phyloP scores from a whole-genome alignment of 2,329 filamentous ascomycete genomes.

The Aspergillus jensenii region DNA sequence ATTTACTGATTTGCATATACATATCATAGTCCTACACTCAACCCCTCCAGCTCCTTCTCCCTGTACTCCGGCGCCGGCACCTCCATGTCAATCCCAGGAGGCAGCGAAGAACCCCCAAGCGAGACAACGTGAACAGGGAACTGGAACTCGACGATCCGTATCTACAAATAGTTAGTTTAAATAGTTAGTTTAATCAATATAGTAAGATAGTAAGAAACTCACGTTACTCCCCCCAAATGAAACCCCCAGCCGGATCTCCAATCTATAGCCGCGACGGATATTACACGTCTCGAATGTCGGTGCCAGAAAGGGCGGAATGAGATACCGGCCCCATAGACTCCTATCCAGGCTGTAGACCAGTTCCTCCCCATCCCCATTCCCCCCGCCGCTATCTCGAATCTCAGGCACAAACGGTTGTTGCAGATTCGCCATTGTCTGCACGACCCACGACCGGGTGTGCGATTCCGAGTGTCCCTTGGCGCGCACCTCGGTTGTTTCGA shows the following conservation, averaged over 20 bases:
- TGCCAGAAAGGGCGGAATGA: slow-evolving; percentile 10
- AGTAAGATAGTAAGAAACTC: background rate
- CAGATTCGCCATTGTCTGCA: slow-evolving; percentile 20
- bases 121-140: slow-evolving; percentile 17
- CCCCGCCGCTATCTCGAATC: background rate
- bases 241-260: slow-evolving; percentile 16
- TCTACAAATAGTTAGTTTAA: background rate
- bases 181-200: background rate
- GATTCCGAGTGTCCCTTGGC: slow-evolving; percentile 5
- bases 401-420: background rate
- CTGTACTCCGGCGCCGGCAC: background rate
- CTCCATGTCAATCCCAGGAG: background rate
- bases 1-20: background rate
- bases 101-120: background rate
- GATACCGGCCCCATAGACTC: slow-evolving; percentile 2
- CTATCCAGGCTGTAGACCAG: background rate
- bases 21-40: background rate
- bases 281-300: slow-evolving; percentile 21
- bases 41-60: background rate
- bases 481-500: slow-evolving; percentile 19
- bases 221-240: slow-evolving; percentile 11
- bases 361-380: background rate
- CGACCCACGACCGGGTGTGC: slow-evolving; percentile 8
- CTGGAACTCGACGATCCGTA: slow-evolving; percentile 15
- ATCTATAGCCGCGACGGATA: slow-evolving; percentile 15